A percentile compares a stretch with the other conserved stretches of the same genome.
phyloP scores from a whole-genome alignment of 257 asterid genomes.

The Jasminum sambac region DNA sequence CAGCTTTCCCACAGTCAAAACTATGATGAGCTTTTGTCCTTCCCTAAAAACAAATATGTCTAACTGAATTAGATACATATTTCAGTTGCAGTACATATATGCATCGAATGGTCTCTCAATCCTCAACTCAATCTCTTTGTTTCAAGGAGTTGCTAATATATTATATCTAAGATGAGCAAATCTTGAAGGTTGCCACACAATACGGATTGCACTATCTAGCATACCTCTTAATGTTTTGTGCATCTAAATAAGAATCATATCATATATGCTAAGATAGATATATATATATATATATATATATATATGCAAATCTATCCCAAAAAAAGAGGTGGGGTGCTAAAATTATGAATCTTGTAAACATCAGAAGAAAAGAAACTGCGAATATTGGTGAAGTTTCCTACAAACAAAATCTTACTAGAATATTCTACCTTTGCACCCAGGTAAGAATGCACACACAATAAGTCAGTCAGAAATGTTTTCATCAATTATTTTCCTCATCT shows the following conservation, averaged over 20 bases:
- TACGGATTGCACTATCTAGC: not conserved
- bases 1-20: not conserved
- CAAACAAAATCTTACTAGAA: not conserved
- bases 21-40: not conserved
- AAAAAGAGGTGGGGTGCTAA: too few species aligned
- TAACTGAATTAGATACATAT: not conserved
- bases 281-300: too few species aligned
- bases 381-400: not conserved
- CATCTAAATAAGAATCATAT: not conserved
- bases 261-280: not conserved
- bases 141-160: not conserved
- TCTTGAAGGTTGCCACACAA: not conserved
- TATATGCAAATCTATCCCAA: too few species aligned
- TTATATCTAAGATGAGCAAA: not conserved
- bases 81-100: not conserved
- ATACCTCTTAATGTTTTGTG: not conserved
- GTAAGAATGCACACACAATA: not conserved
- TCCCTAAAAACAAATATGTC: not conserved
- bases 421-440: not conserved
- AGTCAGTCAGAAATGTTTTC: not conserved
- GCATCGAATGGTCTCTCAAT: not conserved
- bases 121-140: not conserved
- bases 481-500: not conserved
- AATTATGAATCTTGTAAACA: too few species aligned
- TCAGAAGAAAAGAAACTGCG: not conserved